phyloP scores from a whole-genome alignment of 139 green algal species.

The Haematococcus sp. region DNA sequence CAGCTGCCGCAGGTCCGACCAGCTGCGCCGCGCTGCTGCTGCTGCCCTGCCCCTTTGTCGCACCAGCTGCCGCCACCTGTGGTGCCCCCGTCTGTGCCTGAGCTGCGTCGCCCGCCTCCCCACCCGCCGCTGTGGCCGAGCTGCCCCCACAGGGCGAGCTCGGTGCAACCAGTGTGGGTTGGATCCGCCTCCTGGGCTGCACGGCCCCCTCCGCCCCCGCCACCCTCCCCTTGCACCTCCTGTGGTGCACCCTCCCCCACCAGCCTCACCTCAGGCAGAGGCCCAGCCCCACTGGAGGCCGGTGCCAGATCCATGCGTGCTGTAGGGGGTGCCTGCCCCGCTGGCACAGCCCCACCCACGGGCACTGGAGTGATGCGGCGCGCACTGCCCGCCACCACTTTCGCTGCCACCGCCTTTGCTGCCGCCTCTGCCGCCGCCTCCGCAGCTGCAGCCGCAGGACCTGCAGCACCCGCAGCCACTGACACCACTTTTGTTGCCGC shows the following conservation, averaged over 20 bases:
- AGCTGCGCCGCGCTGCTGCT: slow-evolving; percentile 13
- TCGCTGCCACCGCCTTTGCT: neutral
- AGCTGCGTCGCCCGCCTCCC: neutral
- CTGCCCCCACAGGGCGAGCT: no score
- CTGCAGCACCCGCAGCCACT: no score
- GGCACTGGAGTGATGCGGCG: slow-evolving; percentile 20
- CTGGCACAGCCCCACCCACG: neutral
- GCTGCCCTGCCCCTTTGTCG: slow-evolving; percentile 4
- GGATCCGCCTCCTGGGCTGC: neutral
- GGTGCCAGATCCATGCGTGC: neutral
- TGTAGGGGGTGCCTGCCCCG: neutral
- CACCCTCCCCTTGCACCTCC: no score
- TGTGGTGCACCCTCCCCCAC: no score
- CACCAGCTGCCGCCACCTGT: slow-evolving; percentile 12
- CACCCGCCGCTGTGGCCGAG: neutral
- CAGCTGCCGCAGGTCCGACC: slow-evolving; percentile 1
- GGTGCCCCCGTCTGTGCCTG: neutral
- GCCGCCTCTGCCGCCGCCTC: neutral
- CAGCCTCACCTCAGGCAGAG: no score
- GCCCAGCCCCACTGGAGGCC: no score
- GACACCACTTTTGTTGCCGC: no score
- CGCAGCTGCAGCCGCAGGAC: neutral
- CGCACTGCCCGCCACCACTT: neutral
- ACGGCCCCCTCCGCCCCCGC: neutral
- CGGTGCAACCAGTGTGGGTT: neutral